Percentiles rank a stretch among this genome's conserved stretches.
phyloP scores from a whole-genome alignment of 306 rosid species.

The Myrica gale region DNA sequence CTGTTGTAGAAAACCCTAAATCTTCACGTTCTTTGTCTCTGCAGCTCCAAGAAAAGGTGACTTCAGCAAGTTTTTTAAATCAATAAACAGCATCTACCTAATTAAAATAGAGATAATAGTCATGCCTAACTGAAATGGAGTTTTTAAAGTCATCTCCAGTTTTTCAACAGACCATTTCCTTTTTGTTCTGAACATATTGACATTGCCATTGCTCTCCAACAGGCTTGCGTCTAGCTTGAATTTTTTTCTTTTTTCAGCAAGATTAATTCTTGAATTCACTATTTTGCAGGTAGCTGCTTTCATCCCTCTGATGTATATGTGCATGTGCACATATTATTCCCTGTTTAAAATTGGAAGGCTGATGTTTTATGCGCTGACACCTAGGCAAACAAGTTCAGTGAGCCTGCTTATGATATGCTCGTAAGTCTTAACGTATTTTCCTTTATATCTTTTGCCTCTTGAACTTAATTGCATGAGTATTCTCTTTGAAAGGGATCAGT shows the following conservation, averaged over 20 bases:
- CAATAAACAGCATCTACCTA: neutral
- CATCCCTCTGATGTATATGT: conserved; percentile 94
- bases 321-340: conserved; percentile 89
- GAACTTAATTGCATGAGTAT: neutral
- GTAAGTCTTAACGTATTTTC: conserved; percentile 46
- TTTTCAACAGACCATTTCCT: neutral
- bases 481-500: conserved; percentile 8
- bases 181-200: neutral
- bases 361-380: conserved; percentile 89
- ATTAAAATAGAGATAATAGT: neutral
- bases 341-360: conserved; percentile 86
- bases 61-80: neutral
- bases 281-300: conserved; percentile 72
- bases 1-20: neutral
- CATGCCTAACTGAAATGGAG: neutral
- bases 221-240: neutral
- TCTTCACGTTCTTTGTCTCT: neutral
- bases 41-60: neutral
- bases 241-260: neutral
- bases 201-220: neutral
- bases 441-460: neutral
- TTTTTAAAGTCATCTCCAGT: neutral
- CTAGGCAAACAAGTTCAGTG: conserved; percentile 94
- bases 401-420: conserved; percentile 97
- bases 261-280: conserved; percentile 6